phyloP scores from a whole-genome alignment of 495 filamentous ascomycete species.

The Glonium stellatum region DNA sequence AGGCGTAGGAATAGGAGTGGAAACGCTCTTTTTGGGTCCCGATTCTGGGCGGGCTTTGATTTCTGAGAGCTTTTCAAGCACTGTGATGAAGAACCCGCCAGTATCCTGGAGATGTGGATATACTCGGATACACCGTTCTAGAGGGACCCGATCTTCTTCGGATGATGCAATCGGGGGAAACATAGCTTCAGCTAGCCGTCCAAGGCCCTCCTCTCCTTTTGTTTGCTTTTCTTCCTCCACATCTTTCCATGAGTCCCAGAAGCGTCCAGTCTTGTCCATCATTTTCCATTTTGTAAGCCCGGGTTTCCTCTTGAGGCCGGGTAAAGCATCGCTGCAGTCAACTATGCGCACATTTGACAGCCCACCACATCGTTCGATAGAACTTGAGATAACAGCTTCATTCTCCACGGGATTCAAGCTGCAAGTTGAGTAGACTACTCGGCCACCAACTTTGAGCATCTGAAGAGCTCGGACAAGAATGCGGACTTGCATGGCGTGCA shows the following conservation, averaged over 20 bases:
- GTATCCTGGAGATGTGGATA: conserved; percentile 96
- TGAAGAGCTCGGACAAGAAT: conserved; percentile 91
- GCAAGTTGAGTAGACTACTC: conserved; percentile 95
- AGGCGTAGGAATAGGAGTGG: neutral
- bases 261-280: conserved; percentile 70
- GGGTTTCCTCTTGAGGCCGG: conserved; percentile 62
- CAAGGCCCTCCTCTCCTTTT: conserved; percentile 10
- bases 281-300: conserved; percentile 77
- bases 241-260: conserved; percentile 72
- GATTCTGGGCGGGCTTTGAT: conserved; percentile 77
- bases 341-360: conserved; percentile 71
- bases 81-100: conserved; percentile 93
- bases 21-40: conserved; percentile 35
- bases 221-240: conserved; percentile 46
- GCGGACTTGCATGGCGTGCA: conserved; percentile 75
- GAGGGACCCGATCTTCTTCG: conserved; percentile 54
- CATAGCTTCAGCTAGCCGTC: conserved; percentile 61
- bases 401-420: conserved; percentile 97
- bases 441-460: conserved; percentile 91
- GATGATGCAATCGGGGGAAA: conserved; percentile 54
- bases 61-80: conserved; percentile 83
- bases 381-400: conserved; percentile 80
- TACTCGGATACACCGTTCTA: conserved; percentile 84
- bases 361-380: conserved; percentile 87
- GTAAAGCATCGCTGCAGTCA: conserved; percentile 70